Conservation (phyloP, 2,329 filamentous ascomycete species). For the Mariannaea sp. region DNA sequence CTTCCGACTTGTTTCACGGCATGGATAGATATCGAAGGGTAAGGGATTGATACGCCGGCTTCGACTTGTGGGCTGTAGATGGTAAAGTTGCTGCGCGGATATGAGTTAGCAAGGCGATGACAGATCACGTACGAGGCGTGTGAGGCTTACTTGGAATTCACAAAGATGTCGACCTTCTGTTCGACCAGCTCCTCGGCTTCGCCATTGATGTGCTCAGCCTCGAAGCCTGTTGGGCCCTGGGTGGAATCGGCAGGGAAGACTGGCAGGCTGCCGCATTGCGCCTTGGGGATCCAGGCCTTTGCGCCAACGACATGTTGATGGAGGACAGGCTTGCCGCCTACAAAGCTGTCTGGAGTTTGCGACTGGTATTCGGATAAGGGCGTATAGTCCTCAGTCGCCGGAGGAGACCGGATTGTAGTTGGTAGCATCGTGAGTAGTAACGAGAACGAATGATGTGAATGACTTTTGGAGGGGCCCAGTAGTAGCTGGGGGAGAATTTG, state of each 20-base stretch:
- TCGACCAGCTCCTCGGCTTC: conserved; percentile 48
- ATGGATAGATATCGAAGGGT: conserved; percentile 75
- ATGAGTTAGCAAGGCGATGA: conserved; percentile 1
- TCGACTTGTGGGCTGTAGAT: conserved; percentile 64
- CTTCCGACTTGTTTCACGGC: conserved; percentile 66
- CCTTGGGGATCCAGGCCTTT: conserved; percentile 61
- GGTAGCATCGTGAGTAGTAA: conserved; percentile 44
- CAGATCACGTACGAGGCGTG: background rate
- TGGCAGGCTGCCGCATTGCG: conserved; percentile 59
- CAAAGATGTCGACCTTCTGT: conserved; percentile 60
- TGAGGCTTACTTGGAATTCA: conserved; percentile 59
- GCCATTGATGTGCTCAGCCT: conserved; percentile 31
- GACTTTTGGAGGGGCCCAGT: conserved; percentile 29
- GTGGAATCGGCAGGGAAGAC: conserved; percentile 54
- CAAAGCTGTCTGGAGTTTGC: conserved; percentile 74
- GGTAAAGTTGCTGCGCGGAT: conserved; percentile 56
- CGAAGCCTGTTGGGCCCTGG: conserved; percentile 36
- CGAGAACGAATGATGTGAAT: conserved; percentile 2
- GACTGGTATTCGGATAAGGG: conserved; percentile 71
- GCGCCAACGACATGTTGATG: conserved; percentile 64
- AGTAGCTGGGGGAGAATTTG: conserved; percentile 33
- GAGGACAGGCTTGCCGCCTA: conserved; percentile 71
- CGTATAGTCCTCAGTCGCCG: conserved; percentile 63
- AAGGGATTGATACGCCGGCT: conserved; percentile 71
- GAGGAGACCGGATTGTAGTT: conserved; percentile 62